These are phyloP conservation scores for Kwoniella dejecticola DNA, from an alignment of 768 basidiomycete genomes.

Conservation along the genomic window DNA sequence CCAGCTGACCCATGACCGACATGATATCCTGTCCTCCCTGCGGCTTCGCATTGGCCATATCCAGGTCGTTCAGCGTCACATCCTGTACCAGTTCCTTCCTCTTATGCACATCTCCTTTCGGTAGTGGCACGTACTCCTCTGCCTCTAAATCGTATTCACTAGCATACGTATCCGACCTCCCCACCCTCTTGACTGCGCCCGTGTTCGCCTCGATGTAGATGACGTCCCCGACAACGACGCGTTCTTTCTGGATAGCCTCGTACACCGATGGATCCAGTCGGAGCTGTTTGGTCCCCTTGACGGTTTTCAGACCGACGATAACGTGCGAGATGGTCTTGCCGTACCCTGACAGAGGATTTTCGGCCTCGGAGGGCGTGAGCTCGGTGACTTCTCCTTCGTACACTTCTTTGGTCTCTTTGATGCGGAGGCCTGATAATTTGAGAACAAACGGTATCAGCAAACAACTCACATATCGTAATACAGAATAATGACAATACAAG, in stretches of 20 bases:
- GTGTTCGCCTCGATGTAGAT: constrained; percentile 92
- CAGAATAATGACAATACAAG: too few relatives aligned
- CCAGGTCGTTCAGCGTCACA: constrained; percentile 89
- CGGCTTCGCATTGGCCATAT: constrained; percentile 93
- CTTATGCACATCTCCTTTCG: constrained; percentile 96
- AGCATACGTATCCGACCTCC: constrained; percentile 94
- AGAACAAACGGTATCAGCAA: background rate
- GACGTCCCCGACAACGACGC: constrained; percentile 93
- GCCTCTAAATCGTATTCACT: constrained; percentile 97
- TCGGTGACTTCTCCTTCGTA: constrained; percentile 99
- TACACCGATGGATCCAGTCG: constrained; percentile 93
- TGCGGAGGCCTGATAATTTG: constrained; percentile 71
- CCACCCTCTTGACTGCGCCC: constrained; percentile 93
- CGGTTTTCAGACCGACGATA: constrained; percentile 91
- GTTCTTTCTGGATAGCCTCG: constrained; percentile 95
- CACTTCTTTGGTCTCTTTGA: constrained; percentile 98
- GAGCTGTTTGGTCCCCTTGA: constrained; percentile 89
- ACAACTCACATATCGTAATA: too few relatives aligned
- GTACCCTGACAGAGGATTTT: constrained; percentile 95
- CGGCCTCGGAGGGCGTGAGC: constrained; percentile 90
- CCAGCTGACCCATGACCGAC: constrained; percentile 89
- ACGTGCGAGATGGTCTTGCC: constrained; percentile 99
- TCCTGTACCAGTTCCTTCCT: constrained; percentile 94
- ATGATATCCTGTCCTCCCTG: constrained; percentile 93
- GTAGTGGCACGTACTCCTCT: constrained; percentile 95